Conservation (phyloP, 139 green algal species). For the Coelastrella sp. region DNA sequence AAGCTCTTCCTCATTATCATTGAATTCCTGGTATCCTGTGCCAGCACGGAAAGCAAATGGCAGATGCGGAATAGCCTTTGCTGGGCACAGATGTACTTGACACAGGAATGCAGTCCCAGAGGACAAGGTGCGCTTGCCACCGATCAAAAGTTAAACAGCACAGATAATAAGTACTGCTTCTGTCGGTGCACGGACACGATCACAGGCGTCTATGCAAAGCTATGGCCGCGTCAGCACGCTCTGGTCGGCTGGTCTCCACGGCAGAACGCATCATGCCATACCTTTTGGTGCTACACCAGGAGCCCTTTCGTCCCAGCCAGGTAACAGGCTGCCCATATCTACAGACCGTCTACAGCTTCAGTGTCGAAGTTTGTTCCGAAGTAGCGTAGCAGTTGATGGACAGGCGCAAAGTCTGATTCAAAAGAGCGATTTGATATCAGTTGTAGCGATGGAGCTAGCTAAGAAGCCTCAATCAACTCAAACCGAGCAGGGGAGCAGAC, state of each 20-base stretch:
- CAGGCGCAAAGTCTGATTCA: no score
- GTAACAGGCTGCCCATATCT: constrained; percentile 26
- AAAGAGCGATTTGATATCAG: no score
- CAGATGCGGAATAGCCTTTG: neutral
- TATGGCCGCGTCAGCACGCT: neutral
- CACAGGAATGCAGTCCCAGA: no score
- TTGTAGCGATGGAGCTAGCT: no score
- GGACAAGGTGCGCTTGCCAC: no score
- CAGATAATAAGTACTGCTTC: no score
- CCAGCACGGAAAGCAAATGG: neutral
- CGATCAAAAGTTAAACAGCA: no score
- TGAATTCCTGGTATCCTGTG: constrained; percentile 4
- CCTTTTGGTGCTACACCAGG: constrained; percentile 19
- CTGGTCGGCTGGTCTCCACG: neutral
- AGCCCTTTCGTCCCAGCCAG: constrained; percentile 23
- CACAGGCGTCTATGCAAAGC: neutral
- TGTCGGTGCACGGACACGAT: neutral
- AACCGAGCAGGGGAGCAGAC: neutral
- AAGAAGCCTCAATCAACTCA: neutral
- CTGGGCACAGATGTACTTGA: no score
- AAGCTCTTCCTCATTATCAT: constrained; percentile 10
- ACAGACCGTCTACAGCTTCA: no score
- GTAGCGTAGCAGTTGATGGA: no score
- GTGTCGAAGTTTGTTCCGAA: neutral
- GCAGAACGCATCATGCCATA: neutral